Evolutionary conservation across 768 basidiomycete species (phyloP).

Genomic region (Mycena metata): DNA sequence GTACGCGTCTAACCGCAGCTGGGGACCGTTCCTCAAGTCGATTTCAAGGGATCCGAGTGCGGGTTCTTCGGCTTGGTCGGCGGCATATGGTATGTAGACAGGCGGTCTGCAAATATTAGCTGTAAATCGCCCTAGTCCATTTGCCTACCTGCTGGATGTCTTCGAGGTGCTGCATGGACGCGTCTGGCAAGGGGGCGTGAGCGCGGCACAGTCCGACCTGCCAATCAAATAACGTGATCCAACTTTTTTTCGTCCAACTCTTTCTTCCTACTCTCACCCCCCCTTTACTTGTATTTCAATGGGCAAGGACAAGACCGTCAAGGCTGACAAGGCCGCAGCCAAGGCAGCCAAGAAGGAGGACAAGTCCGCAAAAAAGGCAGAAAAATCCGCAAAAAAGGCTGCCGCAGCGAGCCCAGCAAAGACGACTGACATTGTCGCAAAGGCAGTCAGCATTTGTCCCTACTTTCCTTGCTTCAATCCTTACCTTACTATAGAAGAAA

Average conservation of each 20-base stretch:
- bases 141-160: no score
- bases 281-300: constrained; percentile 46
- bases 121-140: no score
- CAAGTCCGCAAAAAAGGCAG: constrained; percentile 46
- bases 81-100: no score
- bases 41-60: not conserved
- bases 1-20: constrained; percentile 66
- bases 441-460: constrained; percentile 40
- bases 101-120: no score
- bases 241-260: not conserved
- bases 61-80: no score
- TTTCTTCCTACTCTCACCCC: constrained; percentile 17
- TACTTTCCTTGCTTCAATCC: not conserved
- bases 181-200: no score
- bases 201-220: no score
- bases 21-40: constrained; percentile 58
- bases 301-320: constrained; percentile 55
- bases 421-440: constrained; percentile 39
- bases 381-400: constrained; percentile 50
- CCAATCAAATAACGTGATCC: no score
- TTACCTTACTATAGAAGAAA: constrained; percentile 34
- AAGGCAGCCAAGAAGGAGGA: constrained; percentile 56
- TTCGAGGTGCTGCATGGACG: no score
- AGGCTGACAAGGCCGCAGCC: constrained; percentile 35
- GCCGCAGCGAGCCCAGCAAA: constrained; percentile 38